Evolutionary conservation across 768 basidiomycete species (phyloP).

Genomic region (Boletus speciosus): DNA sequence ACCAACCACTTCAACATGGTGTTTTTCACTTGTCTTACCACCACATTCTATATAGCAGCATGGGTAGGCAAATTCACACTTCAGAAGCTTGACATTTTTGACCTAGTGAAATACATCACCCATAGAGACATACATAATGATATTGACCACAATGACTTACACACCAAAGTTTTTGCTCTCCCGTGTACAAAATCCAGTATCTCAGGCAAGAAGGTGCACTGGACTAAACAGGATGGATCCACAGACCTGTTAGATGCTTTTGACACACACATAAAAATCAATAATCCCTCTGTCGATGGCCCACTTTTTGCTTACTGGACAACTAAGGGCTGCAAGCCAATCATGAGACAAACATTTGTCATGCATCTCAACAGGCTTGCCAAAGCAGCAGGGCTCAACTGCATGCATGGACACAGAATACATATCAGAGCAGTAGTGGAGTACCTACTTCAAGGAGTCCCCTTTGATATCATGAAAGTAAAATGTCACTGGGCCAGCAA

Average conservation of each 20-base stretch:
- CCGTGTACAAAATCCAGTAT: background rate
- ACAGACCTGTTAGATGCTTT: background rate
- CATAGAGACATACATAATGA: fast-evolving
- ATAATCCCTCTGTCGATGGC: background rate
- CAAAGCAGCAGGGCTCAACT: no score
- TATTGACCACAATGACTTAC: background rate
- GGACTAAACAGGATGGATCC: background rate
- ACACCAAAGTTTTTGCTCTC: background rate
- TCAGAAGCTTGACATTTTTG: background rate
- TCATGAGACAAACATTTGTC: background rate
- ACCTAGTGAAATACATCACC: background rate
- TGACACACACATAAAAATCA: background rate
- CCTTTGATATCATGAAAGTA: background rate
- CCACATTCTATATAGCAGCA: background rate
- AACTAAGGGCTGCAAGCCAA: fast-evolving
- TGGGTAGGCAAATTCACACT: background rate
- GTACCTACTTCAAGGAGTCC: fast-evolving
- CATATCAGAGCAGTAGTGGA: fast-evolving
- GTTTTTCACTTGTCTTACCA: background rate
- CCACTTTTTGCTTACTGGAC: background rate
- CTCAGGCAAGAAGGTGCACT: background rate
- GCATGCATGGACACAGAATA: background rate
- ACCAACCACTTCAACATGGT: no score
- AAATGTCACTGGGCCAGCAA: background rate
- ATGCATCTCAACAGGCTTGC: no score